Evolutionary conservation across 345 rosid genomes (phyloP).

Genomic region (Schrenkiella parvula): DNA sequence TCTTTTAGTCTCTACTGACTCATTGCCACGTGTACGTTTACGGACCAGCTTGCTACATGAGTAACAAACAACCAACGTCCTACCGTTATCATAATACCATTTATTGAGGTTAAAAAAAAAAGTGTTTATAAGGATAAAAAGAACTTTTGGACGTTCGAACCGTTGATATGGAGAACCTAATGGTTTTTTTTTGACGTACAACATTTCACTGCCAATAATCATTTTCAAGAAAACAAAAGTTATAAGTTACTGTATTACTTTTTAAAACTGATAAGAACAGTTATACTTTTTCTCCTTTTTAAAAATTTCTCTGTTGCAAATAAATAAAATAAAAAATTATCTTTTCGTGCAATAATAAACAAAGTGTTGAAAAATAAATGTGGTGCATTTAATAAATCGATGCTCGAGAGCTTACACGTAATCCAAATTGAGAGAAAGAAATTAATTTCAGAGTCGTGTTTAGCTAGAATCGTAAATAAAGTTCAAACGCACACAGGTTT

Average conservation of each 20-base stretch:
- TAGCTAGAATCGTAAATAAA: too few relatives aligned
- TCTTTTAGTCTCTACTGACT: conserved; percentile 11
- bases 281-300: too few relatives aligned
- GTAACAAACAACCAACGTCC: neutral
- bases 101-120: too few relatives aligned
- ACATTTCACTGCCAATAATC: too few relatives aligned
- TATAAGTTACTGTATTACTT: neutral
- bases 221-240: neutral
- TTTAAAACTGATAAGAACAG: neutral
- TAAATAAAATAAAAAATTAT: neutral
- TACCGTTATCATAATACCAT: too few relatives aligned
- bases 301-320: too few relatives aligned
- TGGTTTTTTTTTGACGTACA: neutral
- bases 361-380: neutral
- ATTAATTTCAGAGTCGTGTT: neutral
- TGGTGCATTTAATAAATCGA: neutral
- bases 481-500: neutral
- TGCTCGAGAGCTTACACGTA: neutral
- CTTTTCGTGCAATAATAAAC: neutral
- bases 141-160: too few relatives aligned
- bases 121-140: too few relatives aligned
- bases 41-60: neutral
- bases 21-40: conserved; percentile 12
- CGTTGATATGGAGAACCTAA: neutral
- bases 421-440: neutral